Evolutionary conservation across 371 early-diverging fungal genomes (phyloP).

Genomic region (Saksenaea oblongispora): DNA sequence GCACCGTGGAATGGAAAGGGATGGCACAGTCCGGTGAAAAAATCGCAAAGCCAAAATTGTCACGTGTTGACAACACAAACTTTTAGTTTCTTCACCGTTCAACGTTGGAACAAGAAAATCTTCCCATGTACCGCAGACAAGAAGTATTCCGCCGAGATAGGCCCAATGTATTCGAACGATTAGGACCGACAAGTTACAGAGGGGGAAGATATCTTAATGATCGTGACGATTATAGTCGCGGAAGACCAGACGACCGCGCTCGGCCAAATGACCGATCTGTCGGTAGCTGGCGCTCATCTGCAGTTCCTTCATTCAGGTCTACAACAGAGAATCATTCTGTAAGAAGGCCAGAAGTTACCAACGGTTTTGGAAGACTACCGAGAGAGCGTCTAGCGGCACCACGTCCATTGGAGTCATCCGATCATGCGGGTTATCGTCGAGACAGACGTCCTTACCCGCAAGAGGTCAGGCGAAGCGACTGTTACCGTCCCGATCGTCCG

Average conservation of each 20-base stretch:
- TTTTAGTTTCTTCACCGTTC: not conserved
- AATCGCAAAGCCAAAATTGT: not conserved
- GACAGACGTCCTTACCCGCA: not conserved
- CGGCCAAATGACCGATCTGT: not conserved
- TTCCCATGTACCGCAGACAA: not conserved
- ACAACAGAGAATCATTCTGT: not conserved
- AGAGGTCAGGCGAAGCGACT: not conserved
- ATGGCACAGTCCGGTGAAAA: no score
- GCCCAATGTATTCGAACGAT: not conserved
- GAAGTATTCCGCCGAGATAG: constrained; percentile 1
- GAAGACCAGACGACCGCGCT: not conserved
- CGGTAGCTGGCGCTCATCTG: not conserved
- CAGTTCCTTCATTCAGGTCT: not conserved
- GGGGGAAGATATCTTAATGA: not conserved
- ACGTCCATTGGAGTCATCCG: not conserved
- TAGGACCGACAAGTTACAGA: not conserved
- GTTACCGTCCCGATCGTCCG: not conserved
- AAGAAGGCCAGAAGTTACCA: not conserved
- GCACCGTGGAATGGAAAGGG: no score
- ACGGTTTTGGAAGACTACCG: not conserved
- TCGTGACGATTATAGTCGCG: not conserved
- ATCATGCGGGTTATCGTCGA: not conserved
- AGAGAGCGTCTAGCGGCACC: not conserved
- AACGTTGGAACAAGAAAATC: not conserved
- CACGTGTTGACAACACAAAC: not conserved